phyloP scores from a whole-genome alignment of 2,329 filamentous ascomycete species.

The Botrytis elliptica region DNA sequence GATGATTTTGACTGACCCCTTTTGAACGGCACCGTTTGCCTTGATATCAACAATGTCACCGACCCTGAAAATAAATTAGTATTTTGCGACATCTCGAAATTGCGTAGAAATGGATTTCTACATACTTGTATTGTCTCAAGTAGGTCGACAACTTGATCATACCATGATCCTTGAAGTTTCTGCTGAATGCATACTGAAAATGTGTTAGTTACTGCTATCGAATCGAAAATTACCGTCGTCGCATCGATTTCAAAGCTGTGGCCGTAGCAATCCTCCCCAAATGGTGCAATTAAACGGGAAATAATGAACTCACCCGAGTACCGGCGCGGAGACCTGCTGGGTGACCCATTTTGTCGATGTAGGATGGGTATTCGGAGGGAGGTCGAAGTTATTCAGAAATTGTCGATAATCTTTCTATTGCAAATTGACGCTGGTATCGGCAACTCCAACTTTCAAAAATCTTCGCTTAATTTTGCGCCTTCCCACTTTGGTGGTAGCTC shows the following conservation, averaged over 20 bases:
- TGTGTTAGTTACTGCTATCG: slow-evolving; percentile 23
- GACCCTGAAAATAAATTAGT: slow-evolving; percentile 63
- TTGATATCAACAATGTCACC: slow-evolving; percentile 99
- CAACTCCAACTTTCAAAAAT: slow-evolving; percentile 16
- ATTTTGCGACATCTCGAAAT: slow-evolving; percentile 19
- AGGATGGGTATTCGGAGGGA: slow-evolving; percentile 26
- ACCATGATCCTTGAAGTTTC: slow-evolving; percentile 84
- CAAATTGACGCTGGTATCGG: slow-evolving; percentile 15
- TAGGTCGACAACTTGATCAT: slow-evolving; percentile 93
- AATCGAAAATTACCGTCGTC: background rate
- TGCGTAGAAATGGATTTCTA: slow-evolving; percentile 22
- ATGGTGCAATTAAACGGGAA: background rate
- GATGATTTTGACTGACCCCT: slow-evolving; percentile 68
- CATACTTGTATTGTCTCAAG: slow-evolving; percentile 86
- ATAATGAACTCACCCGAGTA: slow-evolving; percentile 66
- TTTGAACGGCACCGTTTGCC: slow-evolving; percentile 97
- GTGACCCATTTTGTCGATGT: slow-evolving; percentile 53
- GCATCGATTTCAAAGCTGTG: slow-evolving; percentile 18
- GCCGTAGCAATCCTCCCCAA: slow-evolving; percentile 8
- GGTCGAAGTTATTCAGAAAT: slow-evolving; percentile 25
- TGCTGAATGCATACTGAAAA: slow-evolving; percentile 78
- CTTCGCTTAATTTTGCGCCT: slow-evolving; percentile 16
- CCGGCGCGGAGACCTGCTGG: slow-evolving; percentile 82
- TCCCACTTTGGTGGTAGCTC: slow-evolving; percentile 9
- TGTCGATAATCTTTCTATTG: slow-evolving; percentile 20